Evolutionary conservation across 1,284 basidiomycete species (phyloP), one percentile per base, ranked within the genome.

Genomic region (Ganoderma multipileum): DNA sequence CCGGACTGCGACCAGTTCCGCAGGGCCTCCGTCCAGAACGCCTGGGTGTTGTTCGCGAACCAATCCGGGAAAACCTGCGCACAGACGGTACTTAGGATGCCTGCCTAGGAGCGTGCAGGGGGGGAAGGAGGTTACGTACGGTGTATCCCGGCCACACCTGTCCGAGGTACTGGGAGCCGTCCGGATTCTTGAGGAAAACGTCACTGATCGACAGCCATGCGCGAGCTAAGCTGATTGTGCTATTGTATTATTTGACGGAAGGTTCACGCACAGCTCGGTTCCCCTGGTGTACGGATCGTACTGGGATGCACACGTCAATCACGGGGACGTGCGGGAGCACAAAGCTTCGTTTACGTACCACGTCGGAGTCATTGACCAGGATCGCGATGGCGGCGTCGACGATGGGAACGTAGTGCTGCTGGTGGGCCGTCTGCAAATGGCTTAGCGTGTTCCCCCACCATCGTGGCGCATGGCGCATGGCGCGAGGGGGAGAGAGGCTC

Each of bases 111-210:
- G 16, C 55, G 7, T 20, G 18, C 6, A 2, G 28, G 23, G 23
- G n/a, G 20, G 23, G 33, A n/a, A 38, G 33, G 36, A 58, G 33
- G 33, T 33, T 42, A 72, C 80, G 18, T 41, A 85, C 85, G 0
- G 84, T 83, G 67, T 83, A 85, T 20, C 88, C 87, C 9, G 86
- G 86, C 85, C 86, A 88, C 20, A 92, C 89, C 79, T 89, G 85
- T 8, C 92, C 91, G 11, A 92, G 76, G 77, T 92, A 92, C 71
- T 88, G 82, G 41, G 88, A 85, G 0, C 87, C 87, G 72, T 92
- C 87, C 1, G 87, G 88, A 74, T 92, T 92, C 70, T 85, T 91
- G 62, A 93, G 83, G 76, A 88, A 93, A 0, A 86, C 82, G 58
- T 86, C 83, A 36, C 90, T 90, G 67, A 64, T 50, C 55, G 26